phyloP scores from a whole-genome alignment of 805 yeast species.

The Pichia eremophila region DNA sequence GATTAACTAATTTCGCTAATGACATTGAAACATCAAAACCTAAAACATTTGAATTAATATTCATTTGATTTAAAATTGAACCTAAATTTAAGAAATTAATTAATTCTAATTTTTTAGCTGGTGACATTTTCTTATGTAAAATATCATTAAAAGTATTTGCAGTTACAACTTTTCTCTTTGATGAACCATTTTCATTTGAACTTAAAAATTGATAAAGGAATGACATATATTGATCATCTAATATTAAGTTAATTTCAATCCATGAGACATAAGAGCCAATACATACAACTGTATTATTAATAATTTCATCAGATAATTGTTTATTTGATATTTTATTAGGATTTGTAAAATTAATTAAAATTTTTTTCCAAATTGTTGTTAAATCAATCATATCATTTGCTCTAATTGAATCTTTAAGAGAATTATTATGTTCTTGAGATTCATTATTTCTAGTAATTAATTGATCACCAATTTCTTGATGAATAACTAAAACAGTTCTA shows the following conservation, averaged over 20 bases:
- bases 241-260: constrained; percentile 76
- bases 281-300: constrained; percentile 50
- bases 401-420: constrained; percentile 76
- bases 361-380: constrained; percentile 57
- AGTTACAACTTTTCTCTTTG: constrained; percentile 47
- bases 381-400: constrained; percentile 60
- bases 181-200: constrained; percentile 13
- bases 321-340: constrained; percentile 7
- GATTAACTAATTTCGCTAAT: constrained; percentile 63
- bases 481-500: constrained; percentile 65
- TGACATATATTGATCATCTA: constrained; percentile 49
- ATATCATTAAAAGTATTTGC: constrained; percentile 45
- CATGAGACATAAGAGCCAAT: constrained; percentile 87
- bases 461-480: constrained; percentile 90
- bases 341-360: constrained; percentile 32
- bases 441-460: constrained; percentile 63
- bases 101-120: constrained; percentile 50
- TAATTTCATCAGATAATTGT: constrained; percentile 31
- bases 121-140: constrained; percentile 49
- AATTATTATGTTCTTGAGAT: constrained; percentile 53
- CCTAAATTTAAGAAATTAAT: constrained; percentile 62
- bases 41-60: constrained; percentile 32
- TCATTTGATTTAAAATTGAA: constrained; percentile 34
- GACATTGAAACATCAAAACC: constrained; percentile 63
- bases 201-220: constrained; percentile 49